Percentiles rank a stretch among this genome's conserved stretches.
Conservation (phyloP, 2,329 filamentous ascomycete genomes). For the Aspergillus fischeri region DNA sequence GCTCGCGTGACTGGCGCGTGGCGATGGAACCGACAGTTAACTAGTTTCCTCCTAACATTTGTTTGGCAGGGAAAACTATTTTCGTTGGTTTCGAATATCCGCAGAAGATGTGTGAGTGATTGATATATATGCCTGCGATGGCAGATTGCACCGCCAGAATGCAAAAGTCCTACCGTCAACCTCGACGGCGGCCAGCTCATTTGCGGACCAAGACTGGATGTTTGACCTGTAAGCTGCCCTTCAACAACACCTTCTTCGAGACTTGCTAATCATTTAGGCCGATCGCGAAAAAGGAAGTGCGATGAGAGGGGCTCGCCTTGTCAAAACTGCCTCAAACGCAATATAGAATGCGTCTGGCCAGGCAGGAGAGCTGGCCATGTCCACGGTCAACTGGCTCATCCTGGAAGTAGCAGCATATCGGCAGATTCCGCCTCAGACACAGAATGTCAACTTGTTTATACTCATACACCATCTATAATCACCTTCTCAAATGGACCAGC, state of each 20-base stretch:
- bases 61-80: too few species aligned
- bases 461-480: not conserved
- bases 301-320: constrained; percentile 17
- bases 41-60: too few species aligned
- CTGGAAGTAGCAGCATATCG: too few species aligned
- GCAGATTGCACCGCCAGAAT: too few species aligned
- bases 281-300: constrained; percentile 24
- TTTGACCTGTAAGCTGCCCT: constrained; percentile 18
- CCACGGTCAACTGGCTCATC: too few species aligned
- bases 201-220: constrained; percentile 26
- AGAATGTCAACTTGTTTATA: not conserved
- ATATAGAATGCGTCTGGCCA: constrained; percentile 17
- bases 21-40: too few species aligned
- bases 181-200: constrained; percentile 22
- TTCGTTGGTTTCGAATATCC: too few species aligned
- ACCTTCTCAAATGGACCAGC: not conserved
- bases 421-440: not conserved
- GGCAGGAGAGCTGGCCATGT: not conserved
- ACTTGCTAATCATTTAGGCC: constrained; percentile 8
- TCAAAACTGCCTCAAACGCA: constrained; percentile 15
- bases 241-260: not conserved
- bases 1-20: too few species aligned
- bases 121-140: too few species aligned
- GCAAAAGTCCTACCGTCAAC: constrained; percentile 10
- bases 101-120: too few species aligned